Evolutionary conservation across 352 stramenopile species (phyloP), one percentile per base, ranked within the genome.

Genomic region (Phytophthora pistaciae): DNA sequence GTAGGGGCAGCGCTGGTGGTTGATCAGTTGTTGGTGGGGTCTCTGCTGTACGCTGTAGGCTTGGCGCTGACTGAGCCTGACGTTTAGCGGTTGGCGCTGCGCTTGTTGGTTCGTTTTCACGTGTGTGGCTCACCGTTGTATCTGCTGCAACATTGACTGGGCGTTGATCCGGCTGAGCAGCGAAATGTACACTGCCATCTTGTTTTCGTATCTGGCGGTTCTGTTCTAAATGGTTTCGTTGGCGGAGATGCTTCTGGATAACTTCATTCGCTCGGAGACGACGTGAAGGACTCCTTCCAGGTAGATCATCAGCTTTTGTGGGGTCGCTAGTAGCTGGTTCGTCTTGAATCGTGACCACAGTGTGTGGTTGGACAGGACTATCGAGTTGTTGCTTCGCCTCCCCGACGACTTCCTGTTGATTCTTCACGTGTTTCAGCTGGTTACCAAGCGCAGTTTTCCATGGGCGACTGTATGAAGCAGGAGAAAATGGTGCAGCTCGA

Each of bases 401-500:
- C 5, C 6, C 46, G 44, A 46, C 14, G 36, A 21, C 42, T 38
- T 62, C 16, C 2, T 60, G 53, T 4, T 71, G 44, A 38, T 59
- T 70, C 18, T 70, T 70, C 25, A 48, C 33, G 21, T 74, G 70
- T 10, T 77, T 55, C 31, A 70, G 31, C 27, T 74, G 70, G 23
- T 74, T 78, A 3, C 60, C 59, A 18, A 74, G 42, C n/a, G 60
- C 50, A 42, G 60, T 58, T 66, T 74, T 77, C 70, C 70, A 74
- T n/a, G 64, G 70, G 50, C 50, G 60, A 42, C 54, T 23, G 31
- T 71, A 60, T 1, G 49, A 60, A 53, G 40, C 56, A 21, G 59
- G 56, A 49, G 55, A 20, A 74, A 71, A 73, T 58, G 46, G 58
- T 20, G 38, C 27, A 52, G 69, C 20, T 25, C 64, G 64, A 61